Base-by-base conservation (phyloP, 176 grass and related monocot genomes). In the Melocanna baccifera region DNA sequence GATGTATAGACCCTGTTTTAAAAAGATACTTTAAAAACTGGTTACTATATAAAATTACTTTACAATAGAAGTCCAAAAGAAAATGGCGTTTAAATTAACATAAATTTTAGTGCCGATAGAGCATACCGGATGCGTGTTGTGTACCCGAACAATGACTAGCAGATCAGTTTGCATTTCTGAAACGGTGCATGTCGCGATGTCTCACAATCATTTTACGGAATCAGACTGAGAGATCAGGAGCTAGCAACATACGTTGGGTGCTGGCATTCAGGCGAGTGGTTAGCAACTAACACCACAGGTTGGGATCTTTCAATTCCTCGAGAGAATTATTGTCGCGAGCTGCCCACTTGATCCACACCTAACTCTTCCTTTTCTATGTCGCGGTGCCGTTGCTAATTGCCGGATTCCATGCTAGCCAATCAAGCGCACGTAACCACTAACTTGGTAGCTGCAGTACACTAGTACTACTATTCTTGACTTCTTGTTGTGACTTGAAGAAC, bases 241-340 rank as follows among this genome's bases (percentile, higher is more conserved):
- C 76, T 65, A 48, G 9, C 51, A 40, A 52, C 52, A 2, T 83
- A 78, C 56, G 75, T 58, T 57, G 30, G 86, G 46, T 84, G 37
- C 13, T 20, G 57, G 36, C 81, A 55, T 19, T 64, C 57, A 84
- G 86, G 20, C 46, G 45, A 47, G 87, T 68, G 81, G 87, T 78
- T 89, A 66, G 46, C 55, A 88, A 79, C 67, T 29, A 62, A 40
- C 39, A 43, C 57, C 77, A n/a, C 22, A 56, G 45, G 36, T 67
- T 42, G 47, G 16, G 41, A 41, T 46, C 18, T 28, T 32, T 72
- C 43, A 8, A 11, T n/a, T 71, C 55, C 62, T 26, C 26, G 28
- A 2, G 26, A 26, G 68, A 29, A 63, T 73, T 12, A 56, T 80
- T n/a, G 57, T 53, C 46, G 20, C 40, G 70, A 20, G 78, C 64